Evolutionary conservation across 225 moss, liverwort and hornwort species (phyloP).

Genomic region (Pseudisothecium myosuroides): DNA sequence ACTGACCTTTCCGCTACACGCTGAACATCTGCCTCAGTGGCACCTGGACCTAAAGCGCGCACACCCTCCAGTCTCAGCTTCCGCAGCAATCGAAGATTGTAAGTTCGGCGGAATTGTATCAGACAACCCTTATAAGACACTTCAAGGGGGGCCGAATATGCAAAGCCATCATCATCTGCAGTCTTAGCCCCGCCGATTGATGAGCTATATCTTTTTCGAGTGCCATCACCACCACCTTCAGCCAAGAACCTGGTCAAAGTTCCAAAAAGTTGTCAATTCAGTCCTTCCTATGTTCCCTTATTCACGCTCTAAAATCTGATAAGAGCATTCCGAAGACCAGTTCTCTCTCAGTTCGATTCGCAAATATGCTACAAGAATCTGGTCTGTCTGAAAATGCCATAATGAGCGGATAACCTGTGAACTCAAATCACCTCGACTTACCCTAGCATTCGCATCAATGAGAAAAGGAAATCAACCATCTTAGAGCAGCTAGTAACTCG

Average conservation of each 20-base stretch:
- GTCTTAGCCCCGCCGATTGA: constrained; percentile 27
- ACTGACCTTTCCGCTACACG: constrained; percentile 54
- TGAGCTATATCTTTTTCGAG: constrained; percentile 62
- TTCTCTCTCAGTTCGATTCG: background rate
- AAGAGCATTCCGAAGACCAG: background rate
- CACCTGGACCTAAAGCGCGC: constrained; percentile 76
- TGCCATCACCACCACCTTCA: constrained; percentile 80
- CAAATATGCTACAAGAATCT: background rate
- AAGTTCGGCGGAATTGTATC: constrained; percentile 56
- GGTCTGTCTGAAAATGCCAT: background rate
- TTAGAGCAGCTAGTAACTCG: background rate
- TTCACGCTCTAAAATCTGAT: background rate
- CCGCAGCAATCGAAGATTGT: constrained; percentile 62
- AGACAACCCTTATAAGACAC: constrained; percentile 74
- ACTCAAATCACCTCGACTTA: background rate
- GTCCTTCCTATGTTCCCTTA: background rate
- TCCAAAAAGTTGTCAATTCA: background rate
- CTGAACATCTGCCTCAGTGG: constrained; percentile 74
- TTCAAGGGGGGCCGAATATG: constrained; percentile 75
- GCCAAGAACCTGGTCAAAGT: constrained; percentile 63
- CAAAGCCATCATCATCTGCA: constrained; percentile 76
- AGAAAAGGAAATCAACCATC: background rate
- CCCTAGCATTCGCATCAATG: background rate
- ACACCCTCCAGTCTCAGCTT: constrained; percentile 78
- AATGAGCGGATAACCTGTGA: background rate